Percentiles rank a stretch among this genome's conserved stretches.
phyloP scores from a whole-genome alignment of 1,284 basidiomycete species.

The Sutorius eximius region DNA sequence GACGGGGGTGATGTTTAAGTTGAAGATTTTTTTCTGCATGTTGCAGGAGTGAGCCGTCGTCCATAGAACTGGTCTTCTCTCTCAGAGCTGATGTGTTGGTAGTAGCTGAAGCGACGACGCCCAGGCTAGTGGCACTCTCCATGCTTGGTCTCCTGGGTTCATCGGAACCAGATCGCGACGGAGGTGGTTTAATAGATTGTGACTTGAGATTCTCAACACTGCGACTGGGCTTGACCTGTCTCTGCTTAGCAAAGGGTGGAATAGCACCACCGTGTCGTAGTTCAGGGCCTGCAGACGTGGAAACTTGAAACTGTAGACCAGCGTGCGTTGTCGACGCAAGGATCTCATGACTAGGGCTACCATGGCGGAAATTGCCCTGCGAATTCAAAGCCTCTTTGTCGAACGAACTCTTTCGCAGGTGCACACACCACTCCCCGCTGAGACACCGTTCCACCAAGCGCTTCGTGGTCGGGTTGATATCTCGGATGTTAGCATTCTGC shows the following conservation, averaged over 20 bases:
- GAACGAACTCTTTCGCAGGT: conserved; percentile 46
- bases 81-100: conserved; percentile 24
- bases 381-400: conserved; percentile 31
- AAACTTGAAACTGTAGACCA: conserved; percentile 21
- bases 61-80: conserved; percentile 37
- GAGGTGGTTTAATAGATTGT: conserved; percentile 16
- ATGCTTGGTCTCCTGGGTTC: conserved; percentile 46
- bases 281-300: conserved; percentile 33
- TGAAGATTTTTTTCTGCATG: conserved; percentile 17
- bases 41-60: conserved; percentile 23
- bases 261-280: conserved; percentile 22
- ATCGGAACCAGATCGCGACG: conserved; percentile 40
- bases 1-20: conserved; percentile 15
- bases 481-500: conserved; percentile 73
- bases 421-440: conserved; percentile 83
- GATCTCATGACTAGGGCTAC: conserved; percentile 46
- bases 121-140: conserved; percentile 53
- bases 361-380: conserved; percentile 30
- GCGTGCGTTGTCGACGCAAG: conserved; percentile 37
- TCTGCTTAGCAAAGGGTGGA: conserved; percentile 36
- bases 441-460: conserved; percentile 93
- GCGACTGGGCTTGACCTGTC: conserved; percentile 55
- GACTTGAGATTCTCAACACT: conserved; percentile 56
- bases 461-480: conserved; percentile 83
- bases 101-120: conserved; percentile 41